Evolutionary conservation across 2,329 filamentous ascomycete species (phyloP), one percentile per base, ranked within the genome.

Genomic region (Venturia nashicola): DNA sequence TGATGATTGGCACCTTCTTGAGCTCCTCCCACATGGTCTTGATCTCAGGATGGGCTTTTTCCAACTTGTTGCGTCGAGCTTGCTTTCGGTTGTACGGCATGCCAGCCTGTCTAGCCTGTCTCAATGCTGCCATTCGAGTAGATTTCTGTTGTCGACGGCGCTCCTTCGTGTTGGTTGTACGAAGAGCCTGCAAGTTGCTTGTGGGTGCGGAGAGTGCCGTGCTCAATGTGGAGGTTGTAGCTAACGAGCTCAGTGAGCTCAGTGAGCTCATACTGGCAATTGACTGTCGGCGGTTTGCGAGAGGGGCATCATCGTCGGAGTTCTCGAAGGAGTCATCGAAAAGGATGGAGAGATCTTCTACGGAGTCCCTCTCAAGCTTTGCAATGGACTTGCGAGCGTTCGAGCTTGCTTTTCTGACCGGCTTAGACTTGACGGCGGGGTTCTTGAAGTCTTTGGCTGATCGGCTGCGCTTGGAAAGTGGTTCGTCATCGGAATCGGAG

Each of bases 21-120:
- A 97, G 78, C 32, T 89, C 84, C 3, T 83, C 75, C 94, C 94
- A 99, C 90, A 97, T 95, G 0, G 86, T 90, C 54, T 76, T 79
- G 48, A 99, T 82, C 63, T 86, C 83, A 0, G 93, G 92, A 72
- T 99, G 94, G 61, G 88, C 80, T 23, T 77, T 74, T 68, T 92
- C 90, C 1, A 96, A 83, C 66, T 87, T 86, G 63, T 78, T 76
- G 61, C 91, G 84, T 75, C 89, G 82, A 69, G 72, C 77, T 70
- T 68, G 73, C 66, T 74, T 76, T 72, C 74, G 73, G 74, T 46
- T 39, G 11, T 60, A 36, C 16, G 51, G 51, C 46, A 51, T 14
- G 4, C 46, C 46, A 51, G 11, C 9, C 23, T 36, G 51, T 36
- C 27, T 51, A 51, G 32, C 36, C n/a, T 46, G 59, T 23, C 59